Base-by-base conservation (phyloP, 768 basidiomycete genomes). In the Leccinum uliginosum region DNA sequence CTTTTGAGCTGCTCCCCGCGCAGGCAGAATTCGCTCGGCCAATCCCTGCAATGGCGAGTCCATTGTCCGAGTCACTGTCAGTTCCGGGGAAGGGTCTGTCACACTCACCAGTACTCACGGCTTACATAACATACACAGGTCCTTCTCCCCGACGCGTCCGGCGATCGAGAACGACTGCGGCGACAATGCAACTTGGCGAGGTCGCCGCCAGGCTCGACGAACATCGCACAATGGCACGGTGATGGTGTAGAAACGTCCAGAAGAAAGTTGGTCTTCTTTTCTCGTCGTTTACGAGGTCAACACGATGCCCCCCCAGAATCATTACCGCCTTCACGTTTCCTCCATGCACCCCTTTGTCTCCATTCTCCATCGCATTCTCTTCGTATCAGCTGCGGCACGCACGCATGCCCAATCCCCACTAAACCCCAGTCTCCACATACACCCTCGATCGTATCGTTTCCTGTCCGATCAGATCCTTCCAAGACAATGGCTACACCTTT, bases 1-100 rank as follows among this genome's bases (percentile, higher is more conserved):
- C 21, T 61, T 66, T 49, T 65, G 52, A 0, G 75, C 75, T 3
- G 76, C 73, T 24, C 65, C 68, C 8, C 76, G 75, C 29, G 61
- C 53, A 7, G 74, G 71, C 9, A 66, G 34, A 15, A 65, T 52
- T 8, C 35, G 56, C 10, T 56, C 65, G 1, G 56, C 59, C 34
- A 63, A 43, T 9, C 54, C 49, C 38, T 50, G 47, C 46, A 19
- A 54, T 59, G 17, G 61, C 26, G 38, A 40, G 38, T 40, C 35
- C 34, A 35, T 38, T 38, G 30, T 30, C 30, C 35, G 17, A n/a
- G 35, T n/a, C 17, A 11, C 64, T 68, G 59, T 66, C 67, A 15
- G 56, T 49, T 35, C 7, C 49, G 9, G 1, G 62, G 64, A n/a
- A 62, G 27, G 1, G 9, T 40, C 0, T 47, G 40, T 43, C 40